Percentiles rank a stretch among this genome's conserved stretches.
These are phyloP conservation scores for Didymosphaeria variabile DNA, from an alignment of 2,329 filamentous ascomycete genomes.

Conservation along the genomic window DNA sequence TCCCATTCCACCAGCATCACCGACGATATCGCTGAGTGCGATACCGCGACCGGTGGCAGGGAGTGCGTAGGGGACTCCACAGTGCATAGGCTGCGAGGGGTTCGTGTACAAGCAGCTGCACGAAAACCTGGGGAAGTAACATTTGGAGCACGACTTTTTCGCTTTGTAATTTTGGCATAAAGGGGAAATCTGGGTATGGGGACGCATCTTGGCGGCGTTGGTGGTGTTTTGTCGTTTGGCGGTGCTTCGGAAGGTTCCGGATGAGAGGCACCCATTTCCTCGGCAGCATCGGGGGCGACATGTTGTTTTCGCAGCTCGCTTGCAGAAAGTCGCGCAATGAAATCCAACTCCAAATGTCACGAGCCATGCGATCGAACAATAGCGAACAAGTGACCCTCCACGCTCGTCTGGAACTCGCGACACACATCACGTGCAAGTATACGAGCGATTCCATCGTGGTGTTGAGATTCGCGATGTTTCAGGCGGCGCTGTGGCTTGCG, in stretches of 20 bases:
- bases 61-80: slow-evolving; percentile 22
- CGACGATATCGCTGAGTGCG: slow-evolving; percentile 16
- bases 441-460: slow-evolving; percentile 34
- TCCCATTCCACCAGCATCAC: slow-evolving; percentile 11
- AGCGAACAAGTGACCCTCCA: slow-evolving; percentile 6
- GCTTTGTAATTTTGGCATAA: not conserved
- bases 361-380: not conserved
- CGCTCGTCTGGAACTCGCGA: not conserved
- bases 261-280: not conserved
- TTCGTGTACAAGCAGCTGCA: too few relatives aligned
- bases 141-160: not conserved
- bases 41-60: slow-evolving; percentile 29
- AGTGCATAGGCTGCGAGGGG: not conserved
- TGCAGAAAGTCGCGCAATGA: not conserved
- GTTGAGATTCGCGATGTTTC: slow-evolving; percentile 43
- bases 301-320: not conserved
- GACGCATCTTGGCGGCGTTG: slow-evolving; percentile 7
- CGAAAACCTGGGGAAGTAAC: too few relatives aligned
- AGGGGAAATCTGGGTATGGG: not conserved
- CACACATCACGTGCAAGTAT: slow-evolving; percentile 20
- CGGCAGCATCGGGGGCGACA: slow-evolving; percentile 8
- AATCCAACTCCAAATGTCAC: not conserved
- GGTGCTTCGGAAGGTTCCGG: slow-evolving; percentile 12
- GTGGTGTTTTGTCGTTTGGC: not conserved
- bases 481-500: slow-evolving; percentile 30